Percentiles rank a stretch among this genome's conserved stretches.
These are phyloP conservation scores for Danielia reshetovae DNA, from an alignment of 805 yeast species.

Conservation along the genomic window DNA sequence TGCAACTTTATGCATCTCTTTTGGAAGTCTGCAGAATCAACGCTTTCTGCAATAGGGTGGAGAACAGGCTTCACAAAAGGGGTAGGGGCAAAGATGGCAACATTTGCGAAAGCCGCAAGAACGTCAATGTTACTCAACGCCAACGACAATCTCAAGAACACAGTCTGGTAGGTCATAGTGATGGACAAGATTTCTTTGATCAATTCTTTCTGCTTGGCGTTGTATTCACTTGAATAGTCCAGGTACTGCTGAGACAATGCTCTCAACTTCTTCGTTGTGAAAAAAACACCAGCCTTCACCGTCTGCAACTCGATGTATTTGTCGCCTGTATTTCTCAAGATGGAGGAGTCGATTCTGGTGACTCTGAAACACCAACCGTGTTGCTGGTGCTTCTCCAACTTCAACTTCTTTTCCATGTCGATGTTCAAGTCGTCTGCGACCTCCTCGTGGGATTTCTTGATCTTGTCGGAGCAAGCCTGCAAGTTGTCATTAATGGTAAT, in stretches of 20 bases:
- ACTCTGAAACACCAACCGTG: constrained; percentile 96
- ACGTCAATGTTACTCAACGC: constrained; percentile 78
- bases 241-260: constrained; percentile 56
- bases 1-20: constrained; percentile 50
- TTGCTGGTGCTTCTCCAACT: constrained; percentile 78
- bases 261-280: constrained; percentile 68
- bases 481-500: constrained; percentile 56
- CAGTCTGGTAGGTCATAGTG: constrained; percentile 75
- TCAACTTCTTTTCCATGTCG: constrained; percentile 84
- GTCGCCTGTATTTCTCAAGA: constrained; percentile 56
- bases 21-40: constrained; percentile 21
- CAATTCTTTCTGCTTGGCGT: constrained; percentile 68
- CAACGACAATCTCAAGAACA: constrained; percentile 63
- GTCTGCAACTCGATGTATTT: constrained; percentile 80
- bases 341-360: constrained; percentile 84
- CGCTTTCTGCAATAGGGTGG: constrained; percentile 44
- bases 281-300: constrained; percentile 91
- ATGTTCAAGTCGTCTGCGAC: constrained; percentile 73
- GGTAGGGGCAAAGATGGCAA: constrained; percentile 69
- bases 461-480: constrained; percentile 49
- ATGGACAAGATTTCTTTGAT: constrained; percentile 81
- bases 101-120: constrained; percentile 79
- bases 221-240: constrained; percentile 62
- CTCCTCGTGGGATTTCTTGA: constrained; percentile 55
- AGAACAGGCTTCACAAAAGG: constrained; percentile 76